These are phyloP conservation scores for Podospora pseudoanserina DNA, from an alignment of 495 filamentous ascomycete genomes.

Conservation along the genomic window DNA sequence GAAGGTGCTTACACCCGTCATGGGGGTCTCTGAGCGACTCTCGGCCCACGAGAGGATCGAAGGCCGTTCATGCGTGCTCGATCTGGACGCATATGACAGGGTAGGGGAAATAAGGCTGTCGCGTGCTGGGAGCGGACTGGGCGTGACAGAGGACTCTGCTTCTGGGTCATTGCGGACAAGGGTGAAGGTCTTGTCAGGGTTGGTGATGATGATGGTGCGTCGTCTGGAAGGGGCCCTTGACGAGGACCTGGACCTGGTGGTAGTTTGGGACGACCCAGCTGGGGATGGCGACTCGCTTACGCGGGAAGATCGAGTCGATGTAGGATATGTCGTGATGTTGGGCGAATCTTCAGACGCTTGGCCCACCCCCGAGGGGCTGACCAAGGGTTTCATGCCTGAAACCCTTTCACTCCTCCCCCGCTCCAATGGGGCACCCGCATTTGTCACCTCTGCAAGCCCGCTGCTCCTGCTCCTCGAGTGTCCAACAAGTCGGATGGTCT, in stretches of 20 bases:
- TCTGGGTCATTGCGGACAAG: slow-evolving; percentile 26
- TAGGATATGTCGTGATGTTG: slow-evolving; percentile 26
- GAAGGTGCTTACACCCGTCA: slow-evolving; percentile 37
- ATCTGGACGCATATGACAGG: slow-evolving; percentile 35
- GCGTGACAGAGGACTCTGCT: slow-evolving; percentile 16
- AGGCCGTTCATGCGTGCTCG: slow-evolving; percentile 44
- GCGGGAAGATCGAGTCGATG: slow-evolving; percentile 17
- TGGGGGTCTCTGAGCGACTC: slow-evolving; percentile 42
- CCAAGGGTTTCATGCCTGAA: slow-evolving; percentile 47
- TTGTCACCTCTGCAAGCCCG: slow-evolving; percentile 12
- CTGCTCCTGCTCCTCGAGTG: slow-evolving; percentile 17
- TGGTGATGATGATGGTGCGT: slow-evolving; percentile 38
- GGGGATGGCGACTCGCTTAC: slow-evolving; percentile 18
- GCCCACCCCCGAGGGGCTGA: slow-evolving; percentile 32
- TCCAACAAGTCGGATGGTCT: slow-evolving; percentile 12
- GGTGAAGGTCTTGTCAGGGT: slow-evolving; percentile 50
- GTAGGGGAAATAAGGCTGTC: slow-evolving; percentile 32
- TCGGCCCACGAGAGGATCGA: slow-evolving; percentile 47
- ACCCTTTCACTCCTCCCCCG: slow-evolving; percentile 38
- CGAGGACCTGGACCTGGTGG: slow-evolving; percentile 14
- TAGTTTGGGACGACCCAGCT: not conserved
- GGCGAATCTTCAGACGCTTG: slow-evolving; percentile 32
- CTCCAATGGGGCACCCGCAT: slow-evolving; percentile 38
- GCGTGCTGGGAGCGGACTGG: slow-evolving; percentile 18
- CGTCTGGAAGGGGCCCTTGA: slow-evolving; percentile 37